These are phyloP conservation scores for Neurospora intermedia DNA, from an alignment of 495 filamentous ascomycete genomes.

Conservation along the genomic window DNA sequence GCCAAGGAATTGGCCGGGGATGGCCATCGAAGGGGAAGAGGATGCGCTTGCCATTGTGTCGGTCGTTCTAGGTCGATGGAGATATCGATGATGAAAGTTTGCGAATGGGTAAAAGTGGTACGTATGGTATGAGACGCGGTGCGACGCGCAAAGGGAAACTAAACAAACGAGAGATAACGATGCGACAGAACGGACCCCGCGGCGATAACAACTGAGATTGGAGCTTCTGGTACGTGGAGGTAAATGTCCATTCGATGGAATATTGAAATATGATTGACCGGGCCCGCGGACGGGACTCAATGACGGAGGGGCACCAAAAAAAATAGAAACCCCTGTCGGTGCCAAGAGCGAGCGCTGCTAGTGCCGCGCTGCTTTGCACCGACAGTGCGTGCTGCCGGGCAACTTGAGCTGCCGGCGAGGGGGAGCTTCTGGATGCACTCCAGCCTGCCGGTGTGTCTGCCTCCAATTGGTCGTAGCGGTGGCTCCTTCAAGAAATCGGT, in stretches of 20 bases:
- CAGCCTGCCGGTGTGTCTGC: not conserved
- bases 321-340: not conserved
- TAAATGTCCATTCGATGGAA: not conserved
- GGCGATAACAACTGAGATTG: not conserved
- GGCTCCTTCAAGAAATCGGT: not conserved
- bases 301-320: not conserved
- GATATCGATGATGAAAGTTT: not conserved
- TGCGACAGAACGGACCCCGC: not conserved
- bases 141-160: not conserved
- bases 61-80: not conserved
- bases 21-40: constrained; percentile 23
- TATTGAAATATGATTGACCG: not conserved
- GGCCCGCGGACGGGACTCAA: not conserved
- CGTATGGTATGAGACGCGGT: not conserved
- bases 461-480: not conserved
- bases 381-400: not conserved
- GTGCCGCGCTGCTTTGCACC: not conserved
- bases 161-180: not conserved
- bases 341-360: not conserved
- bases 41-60: constrained; percentile 11
- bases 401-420: not conserved
- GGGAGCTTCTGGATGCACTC: not conserved
- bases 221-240: not conserved
- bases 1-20: constrained; percentile 73
- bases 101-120: not conserved